Evolutionary conservation across 768 basidiomycete genomes (phyloP).

Genomic region (Psilocybe azurescens): DNA sequence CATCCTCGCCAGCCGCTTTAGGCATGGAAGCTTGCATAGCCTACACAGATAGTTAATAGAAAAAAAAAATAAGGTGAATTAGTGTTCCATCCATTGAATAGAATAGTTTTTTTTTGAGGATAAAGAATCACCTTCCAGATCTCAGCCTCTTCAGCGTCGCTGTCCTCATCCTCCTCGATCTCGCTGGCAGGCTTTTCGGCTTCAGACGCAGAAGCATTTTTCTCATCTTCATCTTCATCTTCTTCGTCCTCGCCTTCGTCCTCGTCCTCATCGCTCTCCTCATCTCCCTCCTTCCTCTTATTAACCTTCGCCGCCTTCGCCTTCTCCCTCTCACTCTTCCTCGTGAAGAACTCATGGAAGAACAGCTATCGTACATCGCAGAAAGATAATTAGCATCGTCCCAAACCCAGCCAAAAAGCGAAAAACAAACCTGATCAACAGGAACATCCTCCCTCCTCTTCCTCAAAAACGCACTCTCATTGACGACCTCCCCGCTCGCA

Average conservation of each 20-base stretch:
- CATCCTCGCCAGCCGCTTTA: slow-evolving; percentile 52
- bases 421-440: slow-evolving; percentile 75
- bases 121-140: slow-evolving; percentile 80
- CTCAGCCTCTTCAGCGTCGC: slow-evolving; percentile 57
- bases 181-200: slow-evolving; percentile 38
- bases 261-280: slow-evolving; percentile 42
- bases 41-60: too few species aligned
- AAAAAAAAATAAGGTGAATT: background rate
- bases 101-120: background rate
- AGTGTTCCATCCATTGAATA: background rate
- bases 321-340: slow-evolving; percentile 63
- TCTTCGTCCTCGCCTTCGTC: slow-evolving; percentile 46
- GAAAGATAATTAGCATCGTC: background rate
- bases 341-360: slow-evolving; percentile 89
- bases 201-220: slow-evolving; percentile 34
- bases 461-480: slow-evolving; percentile 78
- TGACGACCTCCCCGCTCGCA: slow-evolving; percentile 54
- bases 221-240: slow-evolving; percentile 39
- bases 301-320: slow-evolving; percentile 46
- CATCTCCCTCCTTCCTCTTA: slow-evolving; percentile 37
- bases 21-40: slow-evolving; percentile 90
- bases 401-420: background rate
- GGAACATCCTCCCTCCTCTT: slow-evolving; percentile 75
- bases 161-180: slow-evolving; percentile 45
- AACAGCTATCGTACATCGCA: slow-evolving; percentile 68